These are phyloP conservation scores for Coniferiporia sulphurascens DNA, from an alignment of 1,284 basidiomycete genomes.

Conservation along the genomic window DNA sequence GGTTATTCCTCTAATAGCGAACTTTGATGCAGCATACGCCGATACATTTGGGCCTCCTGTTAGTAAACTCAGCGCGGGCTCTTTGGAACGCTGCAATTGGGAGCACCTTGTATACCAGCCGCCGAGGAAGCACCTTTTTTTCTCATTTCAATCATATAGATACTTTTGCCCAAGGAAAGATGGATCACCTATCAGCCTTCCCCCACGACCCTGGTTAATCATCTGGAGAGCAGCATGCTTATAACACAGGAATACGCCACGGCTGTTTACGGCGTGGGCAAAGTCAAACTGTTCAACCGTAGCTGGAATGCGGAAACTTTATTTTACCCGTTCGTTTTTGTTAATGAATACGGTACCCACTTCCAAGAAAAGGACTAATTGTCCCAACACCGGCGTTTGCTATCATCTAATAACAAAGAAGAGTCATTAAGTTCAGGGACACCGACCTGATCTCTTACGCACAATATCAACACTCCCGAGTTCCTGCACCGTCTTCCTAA, in stretches of 20 bases:
- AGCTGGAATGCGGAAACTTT: background rate
- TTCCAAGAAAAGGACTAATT: background rate
- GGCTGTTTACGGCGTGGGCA: slow-evolving; percentile 9
- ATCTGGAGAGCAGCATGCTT: slow-evolving; percentile 18
- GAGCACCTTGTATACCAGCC: slow-evolving; percentile 9
- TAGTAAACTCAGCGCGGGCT: background rate
- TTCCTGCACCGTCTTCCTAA: slow-evolving; percentile 12
- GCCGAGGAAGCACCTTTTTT: slow-evolving; percentile 10
- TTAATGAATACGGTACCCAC: background rate
- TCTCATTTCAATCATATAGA: background rate
- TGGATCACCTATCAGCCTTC: slow-evolving; percentile 14
- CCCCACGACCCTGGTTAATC: slow-evolving; percentile 18
- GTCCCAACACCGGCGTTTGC: slow-evolving; percentile 15
- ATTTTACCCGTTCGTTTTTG: background rate
- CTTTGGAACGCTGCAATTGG: background rate
- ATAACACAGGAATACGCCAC: slow-evolving; percentile 17
- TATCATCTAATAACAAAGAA: slow-evolving; percentile 11
- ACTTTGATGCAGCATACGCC: slow-evolving; percentile 14
- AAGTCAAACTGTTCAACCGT: slow-evolving; percentile 4
- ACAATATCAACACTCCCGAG: slow-evolving; percentile 16
- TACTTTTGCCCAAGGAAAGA: background rate
- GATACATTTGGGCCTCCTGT: background rate
- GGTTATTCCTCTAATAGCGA: slow-evolving; percentile 15
- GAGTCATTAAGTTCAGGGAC: background rate
- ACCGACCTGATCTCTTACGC: background rate